These are phyloP conservation scores for Metschnikowia drakensbergensis DNA, from an alignment of 805 yeast species.

Conservation along the genomic window DNA sequence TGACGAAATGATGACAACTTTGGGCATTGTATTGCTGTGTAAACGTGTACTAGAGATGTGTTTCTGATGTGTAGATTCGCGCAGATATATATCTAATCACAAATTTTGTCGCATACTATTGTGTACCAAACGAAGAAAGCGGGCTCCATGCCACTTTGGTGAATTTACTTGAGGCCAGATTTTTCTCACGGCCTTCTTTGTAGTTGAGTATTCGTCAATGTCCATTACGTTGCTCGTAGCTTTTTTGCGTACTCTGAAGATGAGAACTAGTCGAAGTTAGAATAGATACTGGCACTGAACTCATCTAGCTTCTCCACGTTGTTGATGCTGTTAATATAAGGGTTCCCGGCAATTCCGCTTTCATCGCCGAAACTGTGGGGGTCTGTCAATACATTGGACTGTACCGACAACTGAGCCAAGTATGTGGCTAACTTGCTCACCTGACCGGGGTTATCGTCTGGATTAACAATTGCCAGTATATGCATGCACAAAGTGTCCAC, in stretches of 20 bases:
- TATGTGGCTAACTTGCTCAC: slow-evolving; percentile 53
- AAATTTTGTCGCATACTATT: not conserved
- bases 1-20: slow-evolving; percentile 62
- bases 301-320: slow-evolving; percentile 67
- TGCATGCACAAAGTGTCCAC: slow-evolving; percentile 34
- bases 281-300: slow-evolving; percentile 84
- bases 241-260: not conserved
- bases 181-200: no score
- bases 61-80: slow-evolving; percentile 1
- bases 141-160: no score
- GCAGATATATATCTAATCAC: not conserved
- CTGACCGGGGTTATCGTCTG: slow-evolving; percentile 16
- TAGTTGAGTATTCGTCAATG: not conserved
- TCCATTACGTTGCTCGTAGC: slow-evolving; percentile 1
- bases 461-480: slow-evolving; percentile 27
- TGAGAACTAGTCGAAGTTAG: slow-evolving; percentile 52
- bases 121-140: no score
- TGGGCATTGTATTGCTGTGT: slow-evolving; percentile 23
- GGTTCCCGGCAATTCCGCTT: slow-evolving; percentile 35
- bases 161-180: no score
- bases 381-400: slow-evolving; percentile 50
- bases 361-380: slow-evolving; percentile 33
- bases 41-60: not conserved
- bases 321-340: slow-evolving; percentile 35
- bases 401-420: slow-evolving; percentile 65